Base-by-base conservation (phyloP, 495 filamentous ascomycete genomes). In the Lasiosphaeria ovina region DNA sequence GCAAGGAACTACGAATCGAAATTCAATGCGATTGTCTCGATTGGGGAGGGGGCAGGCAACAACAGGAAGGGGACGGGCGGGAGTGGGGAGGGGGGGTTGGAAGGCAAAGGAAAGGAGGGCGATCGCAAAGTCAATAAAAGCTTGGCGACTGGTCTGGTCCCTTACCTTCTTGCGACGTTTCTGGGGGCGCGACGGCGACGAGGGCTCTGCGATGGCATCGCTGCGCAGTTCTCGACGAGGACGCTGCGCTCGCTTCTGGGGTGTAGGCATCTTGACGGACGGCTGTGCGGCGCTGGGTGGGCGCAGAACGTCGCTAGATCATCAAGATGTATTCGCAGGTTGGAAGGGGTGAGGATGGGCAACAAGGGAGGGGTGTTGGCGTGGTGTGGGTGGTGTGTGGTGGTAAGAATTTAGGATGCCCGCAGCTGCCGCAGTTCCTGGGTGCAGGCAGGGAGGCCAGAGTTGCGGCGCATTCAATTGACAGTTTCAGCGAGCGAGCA, bases 121-220 rank as follows among this genome's bases (percentile, higher is more conserved):
- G 38, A 7, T 8, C 12, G 7, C 44, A n/a, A 47, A 47, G 44
- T 47, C 44, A 47, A 47, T 51, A 16, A 57, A 36, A 40, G 54
- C 12, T 36, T 62, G 42, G 55, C 69, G 61, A 67, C 59, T 33
- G 63, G 69, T 66, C 44, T 55, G 32, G 62, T 35, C 47, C 1
- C 59, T 73, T 76, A 89, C 88, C 86, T 89, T 89, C 77, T 85
- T 88, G 77, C 89, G 85, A 71, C 89, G 89, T 71, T 85, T 87
- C 4, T 85, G 81, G 6, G 88, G 88, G 55, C 86, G 85, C 68
- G 83, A 87, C 35, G 88, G 88, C 33, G 89, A 91, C 38, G 87
- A 90, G 51, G 75, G 72, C 24, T 79, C 76, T 32, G 62, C 66
- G 65, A 66, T 64, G 35, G 73, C 65, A 63, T 79, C 69, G 65